Percentiles rank a stretch among this genome's conserved stretches.
Evolutionary conservation across 306 rosid species (phyloP).

Genomic region (Cicer arietinum): DNA sequence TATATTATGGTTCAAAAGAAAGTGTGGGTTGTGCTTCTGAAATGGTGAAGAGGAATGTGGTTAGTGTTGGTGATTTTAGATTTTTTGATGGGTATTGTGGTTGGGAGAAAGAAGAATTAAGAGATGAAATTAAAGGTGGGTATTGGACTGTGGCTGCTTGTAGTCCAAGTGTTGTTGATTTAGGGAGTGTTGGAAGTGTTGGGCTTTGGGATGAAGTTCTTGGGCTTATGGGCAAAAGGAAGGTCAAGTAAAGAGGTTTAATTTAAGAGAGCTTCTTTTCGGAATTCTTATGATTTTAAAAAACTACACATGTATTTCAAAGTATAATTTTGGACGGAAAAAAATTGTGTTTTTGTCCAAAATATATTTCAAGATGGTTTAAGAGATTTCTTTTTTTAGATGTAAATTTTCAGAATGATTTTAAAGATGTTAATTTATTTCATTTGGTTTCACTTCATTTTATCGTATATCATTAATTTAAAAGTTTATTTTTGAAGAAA

Average conservation of each 20-base stretch:
- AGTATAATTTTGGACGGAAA: neutral
- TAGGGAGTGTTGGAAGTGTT: conserved; percentile 50
- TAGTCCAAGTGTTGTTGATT: conserved; percentile 75
- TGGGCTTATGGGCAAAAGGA: conserved; percentile 73
- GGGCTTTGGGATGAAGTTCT: conserved; percentile 86
- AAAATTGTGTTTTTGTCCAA: neutral
- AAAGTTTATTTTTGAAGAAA: neutral
- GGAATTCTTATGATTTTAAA: too few species aligned
- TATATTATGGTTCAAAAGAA: conserved; percentile 80
- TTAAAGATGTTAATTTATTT: neutral
- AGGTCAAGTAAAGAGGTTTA: conserved; percentile 54
- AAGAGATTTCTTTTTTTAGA: too few species aligned
- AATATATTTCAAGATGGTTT: neutral
- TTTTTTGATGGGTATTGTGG: conserved; percentile 96
- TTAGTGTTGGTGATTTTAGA: conserved; percentile 71
- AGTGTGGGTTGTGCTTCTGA: conserved; percentile 85
- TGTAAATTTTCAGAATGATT: neutral
- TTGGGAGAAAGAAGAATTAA: conserved; percentile 80
- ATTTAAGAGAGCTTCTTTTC: neutral
- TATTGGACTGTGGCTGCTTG: conserved; percentile 95
- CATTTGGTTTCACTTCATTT: neutral
- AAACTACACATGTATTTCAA: neutral
- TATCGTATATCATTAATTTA: neutral
- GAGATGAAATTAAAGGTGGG: conserved; percentile 67
- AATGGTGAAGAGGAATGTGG: conserved; percentile 76